phyloP scores from a whole-genome alignment of 495 filamentous ascomycete species.

The Coniosporium apollinis region DNA sequence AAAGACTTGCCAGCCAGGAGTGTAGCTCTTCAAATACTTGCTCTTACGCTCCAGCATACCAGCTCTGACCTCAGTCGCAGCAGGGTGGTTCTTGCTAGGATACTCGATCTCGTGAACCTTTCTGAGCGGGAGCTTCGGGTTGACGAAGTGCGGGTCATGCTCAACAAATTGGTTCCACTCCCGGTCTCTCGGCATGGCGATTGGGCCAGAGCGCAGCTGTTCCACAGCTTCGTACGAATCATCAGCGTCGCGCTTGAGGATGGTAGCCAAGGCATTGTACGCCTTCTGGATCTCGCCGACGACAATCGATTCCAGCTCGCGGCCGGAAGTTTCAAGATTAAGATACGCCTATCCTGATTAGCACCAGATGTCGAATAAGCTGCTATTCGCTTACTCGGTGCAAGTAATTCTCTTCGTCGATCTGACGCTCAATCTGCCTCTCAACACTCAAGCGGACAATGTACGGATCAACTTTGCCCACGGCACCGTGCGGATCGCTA shows the following conservation, averaged over 20 bases:
- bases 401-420: constrained; percentile 94
- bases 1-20: constrained; percentile 71
- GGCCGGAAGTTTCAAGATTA: constrained; percentile 85
- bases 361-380: constrained; percentile 8
- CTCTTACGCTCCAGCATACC: constrained; percentile 93
- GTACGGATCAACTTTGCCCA: constrained; percentile 82
- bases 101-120: constrained; percentile 74
- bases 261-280: constrained; percentile 79
- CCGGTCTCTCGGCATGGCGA: constrained; percentile 76
- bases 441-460: constrained; percentile 72
- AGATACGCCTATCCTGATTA: constrained; percentile 54
- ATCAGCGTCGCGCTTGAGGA: constrained; percentile 79
- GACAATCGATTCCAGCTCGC: constrained; percentile 87
- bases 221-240: constrained; percentile 62
- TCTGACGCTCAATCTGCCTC: constrained; percentile 73
- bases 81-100: constrained; percentile 79
- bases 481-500: constrained; percentile 52
- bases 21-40: constrained; percentile 97
- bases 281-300: constrained; percentile 95
- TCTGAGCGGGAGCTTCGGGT: constrained; percentile 65
- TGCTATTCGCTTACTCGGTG: constrained; percentile 48
- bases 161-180: constrained; percentile 82
- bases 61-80: constrained; percentile 69
- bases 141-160: constrained; percentile 71
- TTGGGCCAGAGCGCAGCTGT: constrained; percentile 64